phyloP scores from a whole-genome alignment of 1,139 yeast species.

The Tardiomyces digboiensis region DNA sequence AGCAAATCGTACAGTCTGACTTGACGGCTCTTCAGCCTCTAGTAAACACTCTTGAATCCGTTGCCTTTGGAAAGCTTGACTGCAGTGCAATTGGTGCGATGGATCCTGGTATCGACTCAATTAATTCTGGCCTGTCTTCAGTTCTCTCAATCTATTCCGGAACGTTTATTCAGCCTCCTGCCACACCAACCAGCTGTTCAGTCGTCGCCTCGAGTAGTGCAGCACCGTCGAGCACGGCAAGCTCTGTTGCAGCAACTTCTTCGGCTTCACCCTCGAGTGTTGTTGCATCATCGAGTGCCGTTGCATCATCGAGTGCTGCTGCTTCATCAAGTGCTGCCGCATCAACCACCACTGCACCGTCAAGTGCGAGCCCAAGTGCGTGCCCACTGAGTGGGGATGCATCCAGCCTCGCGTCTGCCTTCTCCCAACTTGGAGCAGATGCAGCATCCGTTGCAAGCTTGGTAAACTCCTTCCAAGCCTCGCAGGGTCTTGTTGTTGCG shows the following conservation, averaged over 20 bases:
- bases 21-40: slow-evolving; percentile 1
- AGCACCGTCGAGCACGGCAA: background rate
- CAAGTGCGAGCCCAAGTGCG: no score
- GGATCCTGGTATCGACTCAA: background rate
- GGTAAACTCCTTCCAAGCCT: background rate
- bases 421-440: background rate
- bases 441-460: background rate
- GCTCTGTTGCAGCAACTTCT: background rate
- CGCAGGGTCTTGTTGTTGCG: background rate
- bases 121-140: background rate
- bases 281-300: background rate
- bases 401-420: background rate
- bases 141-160: background rate
- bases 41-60: background rate
- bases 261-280: background rate
- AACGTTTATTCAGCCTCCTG: background rate
- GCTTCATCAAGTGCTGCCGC: no score
- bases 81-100: background rate
- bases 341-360: no score
- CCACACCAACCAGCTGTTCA: background rate
- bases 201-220: background rate
- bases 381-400: no score
- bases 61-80: background rate
- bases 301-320: no score
- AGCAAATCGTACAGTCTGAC: slow-evolving; percentile 5